These are phyloP conservation scores for Pestalotiopsis sp. DNA, from an alignment of 2,329 filamentous ascomycete species.

Conservation along the genomic window DNA sequence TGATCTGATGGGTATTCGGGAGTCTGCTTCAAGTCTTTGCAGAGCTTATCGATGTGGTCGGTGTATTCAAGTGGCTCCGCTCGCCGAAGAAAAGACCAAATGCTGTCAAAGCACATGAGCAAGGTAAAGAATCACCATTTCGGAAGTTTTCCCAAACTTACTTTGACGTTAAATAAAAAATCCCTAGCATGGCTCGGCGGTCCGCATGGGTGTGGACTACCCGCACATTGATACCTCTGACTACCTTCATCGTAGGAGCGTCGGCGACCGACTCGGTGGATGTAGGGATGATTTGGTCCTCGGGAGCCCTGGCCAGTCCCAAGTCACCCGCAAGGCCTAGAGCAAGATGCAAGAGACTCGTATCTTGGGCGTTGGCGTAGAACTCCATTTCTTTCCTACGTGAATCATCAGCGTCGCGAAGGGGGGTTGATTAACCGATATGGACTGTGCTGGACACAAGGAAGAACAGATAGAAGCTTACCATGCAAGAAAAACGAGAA, in stretches of 20 bases:
- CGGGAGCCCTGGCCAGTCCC: not conserved
- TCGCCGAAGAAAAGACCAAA: not conserved
- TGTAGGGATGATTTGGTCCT: not conserved
- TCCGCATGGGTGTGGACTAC: not conserved
- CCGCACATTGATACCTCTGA: not conserved
- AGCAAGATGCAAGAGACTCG: not conserved
- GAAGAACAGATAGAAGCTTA: not conserved
- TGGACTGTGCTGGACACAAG: too few relatives aligned
- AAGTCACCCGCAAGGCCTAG: not conserved
- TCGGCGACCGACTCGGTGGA: not conserved
- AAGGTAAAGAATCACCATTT: not conserved
- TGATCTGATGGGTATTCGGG: not conserved
- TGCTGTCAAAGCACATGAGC: not conserved
- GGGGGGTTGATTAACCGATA: not conserved
- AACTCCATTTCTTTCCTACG: not conserved
- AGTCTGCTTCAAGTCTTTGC: not conserved
- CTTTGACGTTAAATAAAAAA: conserved; percentile 2
- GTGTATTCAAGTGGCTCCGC: not conserved
- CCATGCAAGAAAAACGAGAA: not conserved
- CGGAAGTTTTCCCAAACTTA: not conserved
- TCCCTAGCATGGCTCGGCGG: not conserved
- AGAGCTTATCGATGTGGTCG: not conserved
- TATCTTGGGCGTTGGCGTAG: not conserved
- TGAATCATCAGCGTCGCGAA: not conserved
- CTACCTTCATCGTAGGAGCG: not conserved